These are phyloP conservation scores for barrel medic (Medicago truncatula) DNA, from an alignment of 306 rosid species.

Conservation along the genomic window DNA sequence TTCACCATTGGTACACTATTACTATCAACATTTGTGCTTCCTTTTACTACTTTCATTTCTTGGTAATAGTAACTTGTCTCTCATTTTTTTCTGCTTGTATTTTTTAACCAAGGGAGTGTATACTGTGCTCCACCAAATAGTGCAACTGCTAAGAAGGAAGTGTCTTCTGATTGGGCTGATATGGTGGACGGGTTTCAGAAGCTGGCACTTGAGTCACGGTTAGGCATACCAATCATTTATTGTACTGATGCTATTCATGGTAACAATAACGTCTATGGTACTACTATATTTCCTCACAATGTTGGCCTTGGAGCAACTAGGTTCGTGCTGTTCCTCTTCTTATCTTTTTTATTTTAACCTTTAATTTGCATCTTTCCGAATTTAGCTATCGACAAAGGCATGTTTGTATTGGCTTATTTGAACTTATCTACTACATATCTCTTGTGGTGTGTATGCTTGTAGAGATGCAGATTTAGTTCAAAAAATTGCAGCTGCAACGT, in stretches of 20 bases:
- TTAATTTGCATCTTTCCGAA: neutral
- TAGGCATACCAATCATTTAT: constrained; percentile 75
- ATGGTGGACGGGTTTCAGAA: constrained; percentile 75
- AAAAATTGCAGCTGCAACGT: constrained; percentile 72
- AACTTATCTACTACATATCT: too few species aligned
- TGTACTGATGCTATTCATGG: constrained; percentile 82
- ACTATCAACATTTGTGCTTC: neutral
- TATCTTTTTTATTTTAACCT: neutral
- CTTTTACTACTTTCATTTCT: neutral
- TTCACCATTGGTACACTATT: constrained; percentile 45
- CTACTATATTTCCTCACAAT: constrained; percentile 79
- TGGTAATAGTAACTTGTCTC: neutral
- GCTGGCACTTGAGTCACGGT: constrained; percentile 61
- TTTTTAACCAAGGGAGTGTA: constrained; percentile 49
- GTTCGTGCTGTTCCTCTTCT: neutral
- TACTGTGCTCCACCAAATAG: constrained; percentile 69
- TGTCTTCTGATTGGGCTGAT: constrained; percentile 73
- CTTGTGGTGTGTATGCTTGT: neutral
- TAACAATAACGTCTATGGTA: constrained; percentile 68
- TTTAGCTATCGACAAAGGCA: too few species aligned
- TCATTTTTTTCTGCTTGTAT: neutral
- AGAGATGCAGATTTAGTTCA: constrained; percentile 72
- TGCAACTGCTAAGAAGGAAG: constrained; percentile 56
- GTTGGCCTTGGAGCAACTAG: constrained; percentile 62
- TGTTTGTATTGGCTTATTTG: too few species aligned